Conservation (phyloP, 2,329 filamentous ascomycete species). For the Aureobasidium namibiae region DNA sequence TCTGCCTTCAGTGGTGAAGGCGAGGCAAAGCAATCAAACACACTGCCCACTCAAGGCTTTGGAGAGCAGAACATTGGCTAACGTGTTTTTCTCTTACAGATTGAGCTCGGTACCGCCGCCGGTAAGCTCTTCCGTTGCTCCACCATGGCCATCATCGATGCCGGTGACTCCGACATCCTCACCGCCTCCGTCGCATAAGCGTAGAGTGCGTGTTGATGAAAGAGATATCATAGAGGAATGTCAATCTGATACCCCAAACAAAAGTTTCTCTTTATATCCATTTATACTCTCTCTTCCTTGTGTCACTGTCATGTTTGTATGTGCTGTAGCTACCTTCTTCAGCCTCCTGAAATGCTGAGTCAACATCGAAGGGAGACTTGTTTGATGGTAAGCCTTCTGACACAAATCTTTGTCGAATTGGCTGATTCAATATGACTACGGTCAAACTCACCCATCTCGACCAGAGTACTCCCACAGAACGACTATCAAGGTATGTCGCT, state of each 20-base stretch:
- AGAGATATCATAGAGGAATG: constrained; percentile 10
- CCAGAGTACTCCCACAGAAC: too few relatives aligned
- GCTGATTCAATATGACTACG: not conserved
- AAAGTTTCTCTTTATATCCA: constrained; percentile 9
- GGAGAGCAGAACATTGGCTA: constrained; percentile 61
- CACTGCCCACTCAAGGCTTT: constrained; percentile 57
- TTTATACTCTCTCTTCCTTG: not conserved
- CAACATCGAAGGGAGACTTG: not conserved
- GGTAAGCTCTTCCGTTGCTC: constrained; percentile 98
- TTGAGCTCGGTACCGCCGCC: constrained; percentile 95
- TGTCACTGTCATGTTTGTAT: not conserved
- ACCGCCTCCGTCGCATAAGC: constrained; percentile 52
- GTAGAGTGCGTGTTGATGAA: not conserved
- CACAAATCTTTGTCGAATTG: not conserved
- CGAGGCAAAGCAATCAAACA: constrained; percentile 5
- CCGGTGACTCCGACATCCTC: constrained; percentile 95
- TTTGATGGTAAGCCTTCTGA: not conserved
- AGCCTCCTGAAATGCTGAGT: not conserved
- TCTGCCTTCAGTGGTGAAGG: not conserved
- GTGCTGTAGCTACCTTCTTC: not conserved
- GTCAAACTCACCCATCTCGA: too few relatives aligned
- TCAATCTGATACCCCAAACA: constrained; percentile 11
- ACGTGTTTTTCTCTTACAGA: constrained; percentile 56
- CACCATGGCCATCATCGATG: constrained; percentile 94
- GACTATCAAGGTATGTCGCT: not conserved